Evolutionary conservation across 2,329 filamentous ascomycete genomes (phyloP).

Genomic region (Fusarium virguliforme): DNA sequence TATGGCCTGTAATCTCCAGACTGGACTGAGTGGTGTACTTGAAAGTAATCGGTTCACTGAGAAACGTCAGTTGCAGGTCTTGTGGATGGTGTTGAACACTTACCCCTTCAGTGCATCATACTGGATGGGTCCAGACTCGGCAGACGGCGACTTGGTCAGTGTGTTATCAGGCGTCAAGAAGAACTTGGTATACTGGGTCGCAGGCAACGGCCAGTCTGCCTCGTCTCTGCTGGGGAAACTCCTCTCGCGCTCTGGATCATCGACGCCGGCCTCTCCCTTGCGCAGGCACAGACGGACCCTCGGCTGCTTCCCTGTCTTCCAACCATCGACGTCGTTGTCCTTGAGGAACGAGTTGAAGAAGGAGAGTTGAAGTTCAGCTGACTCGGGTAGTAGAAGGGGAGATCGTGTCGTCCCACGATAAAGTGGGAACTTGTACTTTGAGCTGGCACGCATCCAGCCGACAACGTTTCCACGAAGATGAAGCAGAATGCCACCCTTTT

Average conservation of each 20-base stretch:
- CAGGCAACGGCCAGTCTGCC: slow-evolving; percentile 75
- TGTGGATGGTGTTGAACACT: not conserved
- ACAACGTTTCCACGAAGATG: slow-evolving; percentile 79
- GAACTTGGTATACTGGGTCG: slow-evolving; percentile 73
- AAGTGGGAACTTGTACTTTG: slow-evolving; percentile 77
- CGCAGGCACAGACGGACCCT: slow-evolving; percentile 73
- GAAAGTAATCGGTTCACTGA: slow-evolving; percentile 68
- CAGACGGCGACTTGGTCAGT: not conserved
- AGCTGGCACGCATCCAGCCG: slow-evolving; percentile 74
- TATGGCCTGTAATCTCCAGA: slow-evolving; percentile 78
- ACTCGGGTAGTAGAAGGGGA: slow-evolving; percentile 80
- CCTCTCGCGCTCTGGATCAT: slow-evolving; percentile 72
- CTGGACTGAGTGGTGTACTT: slow-evolving; percentile 68
- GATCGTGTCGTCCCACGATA: slow-evolving; percentile 78
- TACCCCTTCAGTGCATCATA: slow-evolving; percentile 12
- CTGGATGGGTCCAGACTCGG: slow-evolving; percentile 48
- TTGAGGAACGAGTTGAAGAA: slow-evolving; percentile 82
- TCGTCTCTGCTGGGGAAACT: slow-evolving; percentile 69
- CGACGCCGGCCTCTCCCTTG: slow-evolving; percentile 76
- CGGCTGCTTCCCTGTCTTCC: slow-evolving; percentile 68
- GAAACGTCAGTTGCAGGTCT: not conserved
- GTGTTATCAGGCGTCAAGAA: slow-evolving; percentile 58
- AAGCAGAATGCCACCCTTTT: slow-evolving; percentile 69
- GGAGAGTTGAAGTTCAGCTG: slow-evolving; percentile 76
- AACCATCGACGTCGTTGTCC: slow-evolving; percentile 73